Evolutionary conservation across 73 alveolate genomes (phyloP).

Genomic region (Symbiodinium natans): DNA sequence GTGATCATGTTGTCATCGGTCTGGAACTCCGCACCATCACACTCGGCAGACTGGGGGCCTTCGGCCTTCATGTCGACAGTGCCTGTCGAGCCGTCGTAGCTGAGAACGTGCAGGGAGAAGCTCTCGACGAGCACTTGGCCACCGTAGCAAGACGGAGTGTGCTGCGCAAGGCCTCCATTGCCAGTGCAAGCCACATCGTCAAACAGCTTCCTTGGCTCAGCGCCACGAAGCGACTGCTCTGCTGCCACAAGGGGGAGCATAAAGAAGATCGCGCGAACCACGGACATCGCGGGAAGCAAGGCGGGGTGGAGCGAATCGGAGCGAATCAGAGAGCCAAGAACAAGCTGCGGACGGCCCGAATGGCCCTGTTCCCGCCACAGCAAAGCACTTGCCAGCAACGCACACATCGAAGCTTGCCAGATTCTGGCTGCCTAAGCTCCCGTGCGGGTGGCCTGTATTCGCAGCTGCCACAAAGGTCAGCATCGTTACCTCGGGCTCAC

Average conservation of each 20-base stretch:
- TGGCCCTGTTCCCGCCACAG: background rate
- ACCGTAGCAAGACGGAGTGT: background rate
- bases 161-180: background rate
- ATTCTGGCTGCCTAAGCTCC: background rate
- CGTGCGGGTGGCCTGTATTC: slow-evolving; percentile 11
- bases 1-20: background rate
- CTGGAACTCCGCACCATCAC: slow-evolving; percentile 14
- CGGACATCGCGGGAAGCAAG: background rate
- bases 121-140: background rate
- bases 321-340: background rate
- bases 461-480: slow-evolving; percentile 74
- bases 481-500: slow-evolving; percentile 30
- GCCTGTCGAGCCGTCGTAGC: slow-evolving; percentile 1
- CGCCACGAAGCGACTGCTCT: background rate
- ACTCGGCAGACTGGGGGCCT: background rate
- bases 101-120: background rate
- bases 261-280: background rate
- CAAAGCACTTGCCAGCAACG: background rate
- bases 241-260: background rate
- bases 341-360: background rate
- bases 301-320: background rate
- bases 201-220: too few relatives aligned
- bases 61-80: background rate
- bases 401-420: background rate
- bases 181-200: background rate